These are phyloP conservation scores for Mitragyna speciosa DNA, from an alignment of 257 asterid genomes.

Conservation along the genomic window DNA sequence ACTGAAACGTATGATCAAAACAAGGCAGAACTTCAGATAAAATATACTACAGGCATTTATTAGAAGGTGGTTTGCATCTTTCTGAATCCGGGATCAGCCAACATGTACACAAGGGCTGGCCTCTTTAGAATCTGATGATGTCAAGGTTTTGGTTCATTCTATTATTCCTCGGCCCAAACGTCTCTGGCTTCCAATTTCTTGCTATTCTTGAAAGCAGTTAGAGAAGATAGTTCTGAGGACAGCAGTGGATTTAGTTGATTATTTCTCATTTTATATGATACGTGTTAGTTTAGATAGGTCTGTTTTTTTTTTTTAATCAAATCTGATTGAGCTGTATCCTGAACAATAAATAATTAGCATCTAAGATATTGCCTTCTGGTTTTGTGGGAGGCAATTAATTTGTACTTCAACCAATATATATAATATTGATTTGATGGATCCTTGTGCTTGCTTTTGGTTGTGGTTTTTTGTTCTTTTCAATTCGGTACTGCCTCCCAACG, in stretches of 20 bases:
- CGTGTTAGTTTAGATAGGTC: conserved; percentile 36
- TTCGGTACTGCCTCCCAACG: neutral
- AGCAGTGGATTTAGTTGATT: conserved; percentile 32
- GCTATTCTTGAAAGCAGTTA: conserved; percentile 38
- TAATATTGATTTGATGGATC: neutral
- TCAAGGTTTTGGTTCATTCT: conserved; percentile 25
- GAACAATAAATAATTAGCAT: neutral
- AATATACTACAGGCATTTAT: conserved; percentile 8
- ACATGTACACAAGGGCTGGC: conserved; percentile 47
- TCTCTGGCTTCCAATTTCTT: conserved; percentile 26
- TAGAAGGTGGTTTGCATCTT: conserved; percentile 4
- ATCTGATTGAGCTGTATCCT: conserved; percentile 33
- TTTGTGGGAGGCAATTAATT: conserved; percentile 3
- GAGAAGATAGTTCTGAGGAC: conserved; percentile 38
- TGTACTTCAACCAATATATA: neutral
- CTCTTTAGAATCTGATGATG: conserved; percentile 36
- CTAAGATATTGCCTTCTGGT: neutral
- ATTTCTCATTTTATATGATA: conserved; percentile 33
- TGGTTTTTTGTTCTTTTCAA: neutral
- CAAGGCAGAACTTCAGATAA: conserved; percentile 77
- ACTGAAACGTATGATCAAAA: conserved; percentile 88
- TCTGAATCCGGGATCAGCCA: conserved; percentile 10
- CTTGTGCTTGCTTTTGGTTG: neutral
- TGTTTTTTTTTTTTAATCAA: conserved; percentile 16
- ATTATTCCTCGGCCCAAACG: conserved; percentile 16